Percentiles rank a stretch among this genome's conserved stretches.
Evolutionary conservation across 2,329 filamentous ascomycete species (phyloP).

Genomic region (Acrodontium crateriforme): DNA sequence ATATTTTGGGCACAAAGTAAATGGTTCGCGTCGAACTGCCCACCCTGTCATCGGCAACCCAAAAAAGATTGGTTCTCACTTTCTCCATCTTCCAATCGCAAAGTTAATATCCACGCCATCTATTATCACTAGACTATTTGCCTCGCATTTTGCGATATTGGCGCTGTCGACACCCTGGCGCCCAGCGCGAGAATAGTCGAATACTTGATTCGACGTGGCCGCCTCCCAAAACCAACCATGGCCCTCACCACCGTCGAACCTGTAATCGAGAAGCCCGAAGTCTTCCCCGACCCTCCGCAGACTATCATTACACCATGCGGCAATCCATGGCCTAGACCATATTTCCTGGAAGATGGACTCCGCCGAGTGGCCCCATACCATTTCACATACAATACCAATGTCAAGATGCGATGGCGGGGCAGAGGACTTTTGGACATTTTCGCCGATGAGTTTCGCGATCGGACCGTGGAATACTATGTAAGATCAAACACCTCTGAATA

Average conservation of each 20-base stretch:
- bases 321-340: constrained; percentile 55
- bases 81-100: too few relatives aligned
- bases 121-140: too few relatives aligned
- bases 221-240: constrained; percentile 13
- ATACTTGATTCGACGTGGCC: constrained; percentile 36
- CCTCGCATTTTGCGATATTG: too few relatives aligned
- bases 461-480: constrained; percentile 75
- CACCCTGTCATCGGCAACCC: too few relatives aligned
- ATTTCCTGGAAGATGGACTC: constrained; percentile 70
- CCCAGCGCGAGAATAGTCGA: constrained; percentile 39
- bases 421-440: constrained; percentile 76
- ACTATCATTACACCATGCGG: constrained; percentile 40
- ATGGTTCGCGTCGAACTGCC: too few relatives aligned
- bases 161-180: too few relatives aligned
- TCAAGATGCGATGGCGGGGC: constrained; percentile 86
- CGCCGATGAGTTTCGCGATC: constrained; percentile 78
- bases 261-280: constrained; percentile 18
- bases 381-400: constrained; percentile 88
- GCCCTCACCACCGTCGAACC: constrained; percentile 16
- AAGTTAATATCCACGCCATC: too few relatives aligned
- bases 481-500: constrained; percentile 18
- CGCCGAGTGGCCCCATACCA: constrained; percentile 77
- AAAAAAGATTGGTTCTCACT: too few relatives aligned
- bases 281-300: constrained; percentile 32
- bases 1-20: too few relatives aligned